Conservation (phyloP, 108 stramenopile species). For the Aurantiochytrium sp. region DNA sequence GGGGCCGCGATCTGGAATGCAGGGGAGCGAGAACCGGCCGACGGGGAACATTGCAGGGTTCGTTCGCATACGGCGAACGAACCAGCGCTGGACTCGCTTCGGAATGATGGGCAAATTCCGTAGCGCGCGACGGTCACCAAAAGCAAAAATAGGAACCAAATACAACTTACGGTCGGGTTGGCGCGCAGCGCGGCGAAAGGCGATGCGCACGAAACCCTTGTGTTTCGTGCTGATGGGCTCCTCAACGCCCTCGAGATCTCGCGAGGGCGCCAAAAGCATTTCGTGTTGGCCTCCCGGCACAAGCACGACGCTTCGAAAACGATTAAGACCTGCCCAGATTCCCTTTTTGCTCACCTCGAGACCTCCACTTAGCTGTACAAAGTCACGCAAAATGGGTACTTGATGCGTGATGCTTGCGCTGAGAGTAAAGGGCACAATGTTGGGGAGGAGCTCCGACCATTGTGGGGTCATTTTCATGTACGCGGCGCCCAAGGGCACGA, state of each 20-base stretch:
- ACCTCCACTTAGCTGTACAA: neutral
- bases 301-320: neutral
- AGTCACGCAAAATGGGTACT: neutral
- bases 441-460: neutral
- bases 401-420: neutral
- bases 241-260: neutral
- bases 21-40: neutral
- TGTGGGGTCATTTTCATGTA: slow-evolving; percentile 1
- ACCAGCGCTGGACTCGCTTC: neutral
- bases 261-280: neutral
- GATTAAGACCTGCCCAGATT: neutral
- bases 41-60: neutral
- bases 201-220: neutral
- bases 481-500: neutral
- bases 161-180: neutral
- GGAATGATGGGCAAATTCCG: neutral
- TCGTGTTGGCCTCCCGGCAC: slow-evolving; percentile 9
- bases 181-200: neutral
- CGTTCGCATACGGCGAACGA: neutral
- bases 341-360: slow-evolving; percentile 8
- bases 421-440: neutral
- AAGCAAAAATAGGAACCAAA: neutral
- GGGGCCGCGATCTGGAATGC: neutral
- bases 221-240: slow-evolving; percentile 8
- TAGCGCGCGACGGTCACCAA: neutral